These are phyloP conservation scores for Arbutus unedo DNA, from an alignment of 148 eudicot species.

Conservation along the genomic window DNA sequence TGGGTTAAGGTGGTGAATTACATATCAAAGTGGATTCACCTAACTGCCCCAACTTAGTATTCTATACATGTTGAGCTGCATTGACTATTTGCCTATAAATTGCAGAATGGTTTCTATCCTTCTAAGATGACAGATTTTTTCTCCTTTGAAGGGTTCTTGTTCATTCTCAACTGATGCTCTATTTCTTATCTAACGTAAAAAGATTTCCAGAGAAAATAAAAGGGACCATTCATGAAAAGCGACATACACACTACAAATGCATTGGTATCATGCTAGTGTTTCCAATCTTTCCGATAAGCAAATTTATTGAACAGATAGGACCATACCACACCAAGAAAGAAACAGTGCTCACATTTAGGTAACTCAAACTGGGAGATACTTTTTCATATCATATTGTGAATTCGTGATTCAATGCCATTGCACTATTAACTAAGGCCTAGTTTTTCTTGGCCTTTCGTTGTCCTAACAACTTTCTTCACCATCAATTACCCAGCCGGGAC, in stretches of 20 bases:
- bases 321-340: not conserved
- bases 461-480: not conserved
- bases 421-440: not conserved
- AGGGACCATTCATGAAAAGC: not conserved
- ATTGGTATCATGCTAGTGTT: not conserved
- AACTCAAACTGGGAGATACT: not conserved
- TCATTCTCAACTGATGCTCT: not conserved
- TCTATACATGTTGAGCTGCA: not conserved
- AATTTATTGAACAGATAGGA: not conserved
- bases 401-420: not conserved
- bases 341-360: not conserved
- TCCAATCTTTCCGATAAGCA: not conserved
- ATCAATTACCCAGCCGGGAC: not conserved
- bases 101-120: not conserved
- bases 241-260: not conserved
- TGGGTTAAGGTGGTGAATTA: too few relatives aligned
- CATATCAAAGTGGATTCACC: not conserved
- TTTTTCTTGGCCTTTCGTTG: not conserved
- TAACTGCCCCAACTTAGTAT: not conserved
- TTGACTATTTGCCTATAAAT: not conserved
- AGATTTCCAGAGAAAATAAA: not conserved
- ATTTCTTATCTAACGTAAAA: not conserved
- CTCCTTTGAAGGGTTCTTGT: not conserved
- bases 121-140: not conserved
- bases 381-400: not conserved